Base-by-base conservation (phyloP, 768 basidiomycete genomes). In the Asterophora lycoperdoides region DNA sequence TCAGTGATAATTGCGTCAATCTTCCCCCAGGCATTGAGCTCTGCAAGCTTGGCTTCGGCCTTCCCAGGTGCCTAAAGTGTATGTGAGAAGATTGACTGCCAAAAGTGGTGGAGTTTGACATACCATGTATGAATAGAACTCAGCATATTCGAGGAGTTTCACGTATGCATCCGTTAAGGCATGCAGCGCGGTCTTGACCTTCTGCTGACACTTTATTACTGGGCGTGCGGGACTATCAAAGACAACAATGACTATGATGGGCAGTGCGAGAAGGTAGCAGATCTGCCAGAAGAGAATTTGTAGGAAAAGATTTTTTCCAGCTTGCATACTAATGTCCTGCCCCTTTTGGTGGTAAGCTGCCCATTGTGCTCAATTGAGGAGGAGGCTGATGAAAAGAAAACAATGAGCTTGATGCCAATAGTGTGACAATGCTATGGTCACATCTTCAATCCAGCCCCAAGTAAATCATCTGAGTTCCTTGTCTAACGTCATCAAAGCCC, bases 1-100 rank as follows among this genome's bases (percentile, higher is more conserved):
- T 78, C 75, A 1, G 76, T 75, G 26, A 78, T 50, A 10, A 79
- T 63, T 0, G 70, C 68, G 52, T 79, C 77, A 15, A 80, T 70
- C 42, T 63, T 48, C 7, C 68, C 70, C 20, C 51, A 42, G 2
- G 52, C 44, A 41, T 72, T 73, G 53, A 79, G 70, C 9, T 62
- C 54, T 1, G 74, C 75, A 1, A 78, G 66, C 49, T 79, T 74
- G 0, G 77, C 75, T 51, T 78, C 75, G 1, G 76, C 76, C 59
- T 77, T 74, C 20, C 75, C 75, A 9, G 66, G 66, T 5, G 75
- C 75, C 72, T 74, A 39, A 2, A 14, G 33, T 2, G 36, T 9
- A 8, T 14, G 28, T 10, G 8, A 13, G 20, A 33, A 9, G 9
- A 17, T 8, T 10, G 10, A n/a, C n/a, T 33, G 30, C 4, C 4